These are phyloP conservation scores for Endocalyx cinctus DNA, from an alignment of 2,329 filamentous ascomycete genomes.

Conservation along the genomic window DNA sequence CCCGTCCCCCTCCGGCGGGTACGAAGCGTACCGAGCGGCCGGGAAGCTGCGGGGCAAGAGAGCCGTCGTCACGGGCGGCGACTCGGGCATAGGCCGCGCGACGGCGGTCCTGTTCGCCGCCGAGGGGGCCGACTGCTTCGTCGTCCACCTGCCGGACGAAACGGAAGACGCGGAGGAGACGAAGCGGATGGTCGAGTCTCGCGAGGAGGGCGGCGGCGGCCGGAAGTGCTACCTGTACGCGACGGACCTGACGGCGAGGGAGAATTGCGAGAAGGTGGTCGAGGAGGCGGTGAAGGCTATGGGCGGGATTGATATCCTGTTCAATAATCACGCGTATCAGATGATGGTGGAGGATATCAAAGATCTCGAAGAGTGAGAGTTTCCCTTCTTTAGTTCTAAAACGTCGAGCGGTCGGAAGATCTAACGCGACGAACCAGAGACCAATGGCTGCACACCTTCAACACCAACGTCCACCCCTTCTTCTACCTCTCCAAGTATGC, in stretches of 20 bases:
- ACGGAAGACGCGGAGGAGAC: constrained; percentile 73
- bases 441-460: constrained; percentile 75
- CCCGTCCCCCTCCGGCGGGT: constrained; percentile 63
- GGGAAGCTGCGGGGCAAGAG: constrained; percentile 72
- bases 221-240: constrained; percentile 59
- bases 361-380: constrained; percentile 61
- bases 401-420: not conserved
- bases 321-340: constrained; percentile 72
- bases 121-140: constrained; percentile 71
- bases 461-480: constrained; percentile 77
- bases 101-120: constrained; percentile 74
- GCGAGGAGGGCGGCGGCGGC: too few relatives aligned
- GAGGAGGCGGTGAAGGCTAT: constrained; percentile 62
- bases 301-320: constrained; percentile 67
- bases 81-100: constrained; percentile 73
- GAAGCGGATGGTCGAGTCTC: constrained; percentile 62
- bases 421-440: constrained; percentile 43
- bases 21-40: constrained; percentile 67
- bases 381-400: not conserved
- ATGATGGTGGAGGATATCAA: constrained; percentile 69
- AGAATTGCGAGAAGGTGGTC: constrained; percentile 66
- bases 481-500: constrained; percentile 78
- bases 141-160: constrained; percentile 71
- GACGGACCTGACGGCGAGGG: constrained; percentile 59
- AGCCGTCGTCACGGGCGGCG: constrained; percentile 76